Conservation (phyloP, 371 early-diverging fungal genomes). For the Chytridiales sp. region DNA sequence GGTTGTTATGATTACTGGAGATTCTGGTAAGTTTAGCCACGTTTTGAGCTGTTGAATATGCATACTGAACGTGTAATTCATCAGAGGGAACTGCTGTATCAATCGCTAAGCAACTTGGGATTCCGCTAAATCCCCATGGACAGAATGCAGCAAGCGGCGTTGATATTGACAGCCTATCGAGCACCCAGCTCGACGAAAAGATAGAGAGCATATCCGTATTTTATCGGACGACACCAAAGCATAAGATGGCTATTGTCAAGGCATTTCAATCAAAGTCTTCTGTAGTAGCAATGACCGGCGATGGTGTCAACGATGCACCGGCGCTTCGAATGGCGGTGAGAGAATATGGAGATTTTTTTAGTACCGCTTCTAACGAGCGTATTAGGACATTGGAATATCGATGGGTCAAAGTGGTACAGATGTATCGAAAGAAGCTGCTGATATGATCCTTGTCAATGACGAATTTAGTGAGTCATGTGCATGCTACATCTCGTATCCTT, state of each 20-base stretch:
- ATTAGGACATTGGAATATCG: constrained; percentile 80
- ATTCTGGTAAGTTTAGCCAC: constrained; percentile 57
- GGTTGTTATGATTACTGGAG: constrained; percentile 89
- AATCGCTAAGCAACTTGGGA: constrained; percentile 76
- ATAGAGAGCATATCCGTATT: constrained; percentile 42
- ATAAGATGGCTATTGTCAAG: constrained; percentile 55
- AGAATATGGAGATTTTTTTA: neutral
- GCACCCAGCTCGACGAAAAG: constrained; percentile 35
- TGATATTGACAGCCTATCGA: constrained; percentile 68
- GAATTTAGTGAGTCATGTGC: constrained; percentile 58
- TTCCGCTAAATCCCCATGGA: constrained; percentile 58
- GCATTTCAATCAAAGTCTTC: constrained; percentile 51
- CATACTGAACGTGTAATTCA: neutral
- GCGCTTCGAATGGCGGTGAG: constrained; percentile 76
- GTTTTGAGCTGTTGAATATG: neutral
- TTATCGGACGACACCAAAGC: constrained; percentile 54
- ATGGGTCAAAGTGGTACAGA: constrained; percentile 91
- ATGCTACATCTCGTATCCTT: neutral
- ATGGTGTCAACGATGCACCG: constrained; percentile 89
- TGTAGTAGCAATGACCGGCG: constrained; percentile 65
- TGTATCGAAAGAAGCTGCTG: constrained; percentile 88
- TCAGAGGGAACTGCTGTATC: constrained; percentile 72
- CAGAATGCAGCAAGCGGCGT: constrained; percentile 66
- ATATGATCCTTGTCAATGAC: constrained; percentile 89
- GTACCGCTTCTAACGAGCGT: neutral